Evolutionary conservation across 805 yeast genomes (phyloP), one percentile per base, ranked within the genome.

Genomic region (Dipodascopsis tothii): DNA sequence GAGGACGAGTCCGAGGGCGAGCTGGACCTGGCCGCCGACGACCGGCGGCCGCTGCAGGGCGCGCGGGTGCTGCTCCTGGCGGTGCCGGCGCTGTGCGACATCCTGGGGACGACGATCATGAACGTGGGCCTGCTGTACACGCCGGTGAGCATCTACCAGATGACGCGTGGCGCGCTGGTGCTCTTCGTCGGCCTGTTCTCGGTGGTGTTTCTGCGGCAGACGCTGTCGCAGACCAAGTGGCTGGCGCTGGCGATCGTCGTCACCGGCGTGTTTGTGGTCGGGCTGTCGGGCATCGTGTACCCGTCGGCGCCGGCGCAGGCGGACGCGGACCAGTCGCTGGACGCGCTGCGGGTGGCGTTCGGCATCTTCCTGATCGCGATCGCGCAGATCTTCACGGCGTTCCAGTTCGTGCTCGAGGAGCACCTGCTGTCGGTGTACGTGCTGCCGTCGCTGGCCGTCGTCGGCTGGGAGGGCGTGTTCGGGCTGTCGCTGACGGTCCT

Each of bases 141-240:
- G 1, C 90, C 92, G 0, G 92, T 83, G 5, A 80, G 87, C 1
- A 73, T 83, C 39, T 84, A 82, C 61, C 94, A 84, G 60, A 84
- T 84, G 94, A 78, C 82, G n/a, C 68, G 94, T 51, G 92, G 94
- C 2, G 75, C 86, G 0, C 65, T 82, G 34, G 84, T 84, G 35
- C 63, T 84, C 34, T 82, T 81, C 63, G 94, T 83, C 20, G 94
- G 88, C 1, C 61, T 78, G 14, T 71, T 82, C 56, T 78, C 85
- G 19, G 80, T 80, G 32, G 21, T 79, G 1, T 81, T 82, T 56
- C 70, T 84, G 50, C 66, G 72, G 37, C 70, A 76, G 34, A 62
- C 59, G 17, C 76, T 84, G 38, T 67, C 78, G 6, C 70, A 73
- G 46, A 58, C 76, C 20, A 88, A 84, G 58, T 84, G 92, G 92